Evolutionary conservation across 331 rosid species (phyloP).

Genomic region (Phaseolus coccineus): DNA sequence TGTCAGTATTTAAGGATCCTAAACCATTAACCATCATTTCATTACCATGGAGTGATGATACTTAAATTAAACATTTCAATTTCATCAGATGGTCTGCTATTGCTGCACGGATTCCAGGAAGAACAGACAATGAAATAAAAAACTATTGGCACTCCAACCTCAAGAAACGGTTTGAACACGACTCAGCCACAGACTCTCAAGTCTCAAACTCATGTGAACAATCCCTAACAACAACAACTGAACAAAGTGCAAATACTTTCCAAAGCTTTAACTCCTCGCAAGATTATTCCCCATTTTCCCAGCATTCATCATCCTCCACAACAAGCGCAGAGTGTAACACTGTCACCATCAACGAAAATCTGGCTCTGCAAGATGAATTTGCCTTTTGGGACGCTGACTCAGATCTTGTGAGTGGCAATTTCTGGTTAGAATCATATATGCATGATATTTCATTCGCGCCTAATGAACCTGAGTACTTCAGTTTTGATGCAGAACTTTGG

Average conservation of each 20-base stretch:
- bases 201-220: not conserved
- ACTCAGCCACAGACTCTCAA: not conserved
- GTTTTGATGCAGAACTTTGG: constrained; percentile 44
- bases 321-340: not conserved
- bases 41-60: not conserved
- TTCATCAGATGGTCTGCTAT: constrained; percentile 64
- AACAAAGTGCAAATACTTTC: not conserved
- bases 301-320: constrained; percentile 19
- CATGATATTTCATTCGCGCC: constrained; percentile 12
- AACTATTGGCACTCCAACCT: constrained; percentile 73
- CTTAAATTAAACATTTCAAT: not conserved
- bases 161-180: constrained; percentile 46
- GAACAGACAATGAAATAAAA: constrained; percentile 73
- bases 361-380: constrained; percentile 14
- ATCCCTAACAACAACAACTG: not conserved
- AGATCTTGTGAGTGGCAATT: not conserved
- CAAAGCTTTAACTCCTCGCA: not conserved
- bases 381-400: constrained; percentile 31
- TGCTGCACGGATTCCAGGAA: constrained; percentile 63
- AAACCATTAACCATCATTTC: not conserved
- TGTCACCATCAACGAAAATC: not conserved
- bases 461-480: constrained; percentile 33
- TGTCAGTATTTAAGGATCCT: too few relatives aligned
- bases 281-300: constrained; percentile 25
- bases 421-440: constrained; percentile 53